Conservation (phyloP, 208 protist genomes). For the Herpetomonas samuelpessoai region DNA sequence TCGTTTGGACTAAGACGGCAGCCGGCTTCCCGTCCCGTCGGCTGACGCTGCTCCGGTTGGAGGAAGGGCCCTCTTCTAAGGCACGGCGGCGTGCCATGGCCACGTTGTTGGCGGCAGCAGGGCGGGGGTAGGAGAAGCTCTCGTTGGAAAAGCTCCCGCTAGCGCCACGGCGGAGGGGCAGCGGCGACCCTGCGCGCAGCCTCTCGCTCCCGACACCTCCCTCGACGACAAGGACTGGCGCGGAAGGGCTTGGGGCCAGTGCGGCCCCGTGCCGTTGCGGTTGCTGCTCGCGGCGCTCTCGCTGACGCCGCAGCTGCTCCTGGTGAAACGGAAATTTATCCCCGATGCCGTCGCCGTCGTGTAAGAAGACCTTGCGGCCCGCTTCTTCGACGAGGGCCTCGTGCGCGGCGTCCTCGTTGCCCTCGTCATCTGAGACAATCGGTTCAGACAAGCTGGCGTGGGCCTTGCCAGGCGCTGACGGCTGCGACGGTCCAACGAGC, state of each 20-base stretch:
- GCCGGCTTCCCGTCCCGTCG: too few relatives aligned
- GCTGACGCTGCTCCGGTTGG: too few relatives aligned
- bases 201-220: neutral
- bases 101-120: conserved; percentile 2
- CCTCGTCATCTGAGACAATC: neutral
- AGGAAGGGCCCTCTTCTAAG: neutral
- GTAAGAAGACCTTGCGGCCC: neutral
- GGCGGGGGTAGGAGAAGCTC: conserved; percentile 20
- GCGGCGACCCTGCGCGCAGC: neutral
- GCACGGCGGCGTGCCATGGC: conserved; percentile 4
- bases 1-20: too few relatives aligned
- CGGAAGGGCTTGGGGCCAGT: too few relatives aligned
- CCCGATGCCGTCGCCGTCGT: neutral
- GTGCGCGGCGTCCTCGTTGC: neutral
- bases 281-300: neutral
- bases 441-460: conserved; percentile 10
- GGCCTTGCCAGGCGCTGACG: too few relatives aligned
- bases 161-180: neutral
- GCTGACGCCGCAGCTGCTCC: neutral
- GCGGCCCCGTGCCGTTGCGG: neutral
- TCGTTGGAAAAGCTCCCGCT: conserved; percentile 10
- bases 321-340: conserved; percentile 1
- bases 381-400: neutral
- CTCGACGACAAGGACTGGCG: conserved; percentile 4
- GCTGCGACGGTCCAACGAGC: too few relatives aligned